A percentile compares a stretch with the other conserved stretches of the same genome.
Evolutionary conservation across 1,284 basidiomycete genomes (phyloP).

Genomic region (Tylopilus microsporus): DNA sequence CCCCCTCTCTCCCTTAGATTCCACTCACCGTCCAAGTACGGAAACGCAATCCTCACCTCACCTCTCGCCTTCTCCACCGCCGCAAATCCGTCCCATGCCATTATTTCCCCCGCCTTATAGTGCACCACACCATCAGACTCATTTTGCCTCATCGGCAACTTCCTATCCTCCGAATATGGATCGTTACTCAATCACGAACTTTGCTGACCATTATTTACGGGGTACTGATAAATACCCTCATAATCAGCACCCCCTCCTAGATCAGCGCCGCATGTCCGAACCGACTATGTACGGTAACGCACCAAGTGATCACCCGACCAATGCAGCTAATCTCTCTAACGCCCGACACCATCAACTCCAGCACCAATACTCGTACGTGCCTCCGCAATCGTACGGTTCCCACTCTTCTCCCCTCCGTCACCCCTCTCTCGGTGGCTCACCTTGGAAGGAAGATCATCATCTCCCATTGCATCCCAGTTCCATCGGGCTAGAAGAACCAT

Average conservation of each 20-base stretch:
- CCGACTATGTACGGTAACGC: slow-evolving; percentile 42
- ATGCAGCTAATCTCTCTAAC: slow-evolving; percentile 24
- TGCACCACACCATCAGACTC: slow-evolving; percentile 42
- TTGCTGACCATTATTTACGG: slow-evolving; percentile 35
- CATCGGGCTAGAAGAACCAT: slow-evolving; percentile 39
- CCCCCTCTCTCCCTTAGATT: slow-evolving; percentile 5
- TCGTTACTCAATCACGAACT: slow-evolving; percentile 35
- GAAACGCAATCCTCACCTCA: slow-evolving; percentile 21
- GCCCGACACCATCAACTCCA: slow-evolving; percentile 30
- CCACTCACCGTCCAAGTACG: background rate
- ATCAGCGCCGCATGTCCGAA: slow-evolving; percentile 63
- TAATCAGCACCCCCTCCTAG: slow-evolving; percentile 36
- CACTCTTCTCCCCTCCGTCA: slow-evolving; percentile 39
- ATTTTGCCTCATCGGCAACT: slow-evolving; percentile 39
- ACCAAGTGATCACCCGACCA: slow-evolving; percentile 21
- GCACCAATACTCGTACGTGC: slow-evolving; percentile 32
- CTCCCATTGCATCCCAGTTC: slow-evolving; percentile 29
- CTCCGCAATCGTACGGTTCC: slow-evolving; percentile 25
- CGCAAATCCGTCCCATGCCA: slow-evolving; percentile 35
- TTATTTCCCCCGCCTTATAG: slow-evolving; percentile 41
- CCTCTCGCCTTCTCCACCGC: slow-evolving; percentile 40
- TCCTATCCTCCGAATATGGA: slow-evolving; percentile 34
- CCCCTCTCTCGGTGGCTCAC: slow-evolving; percentile 36
- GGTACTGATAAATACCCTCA: slow-evolving; percentile 38
- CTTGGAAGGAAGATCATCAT: slow-evolving; percentile 31